Base-by-base conservation (phyloP, 306 rosid species). In the Castanopsis chinensis region DNA sequence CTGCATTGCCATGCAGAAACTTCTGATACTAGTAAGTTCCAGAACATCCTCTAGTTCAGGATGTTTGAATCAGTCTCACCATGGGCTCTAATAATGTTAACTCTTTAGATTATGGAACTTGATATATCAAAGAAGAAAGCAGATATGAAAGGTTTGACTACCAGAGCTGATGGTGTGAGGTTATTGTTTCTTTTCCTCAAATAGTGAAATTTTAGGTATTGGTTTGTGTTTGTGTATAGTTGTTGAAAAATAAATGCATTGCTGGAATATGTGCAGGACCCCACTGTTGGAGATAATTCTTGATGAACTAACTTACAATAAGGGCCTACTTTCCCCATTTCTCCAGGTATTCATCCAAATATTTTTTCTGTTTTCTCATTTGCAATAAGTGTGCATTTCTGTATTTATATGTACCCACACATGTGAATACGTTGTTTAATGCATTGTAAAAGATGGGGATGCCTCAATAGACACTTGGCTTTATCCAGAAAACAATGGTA, bases 111-210 rank as follows among this genome's bases (percentile, higher is more conserved):
- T 43, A 79, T 91, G 92, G 91, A 89, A 88, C 93, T 94, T 65
- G 99, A 94, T 87, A 56, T 61, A 75, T 88, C 90, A 32, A 94
- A 85, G 88, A 86, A 86, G 85, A 79, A 84, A 82, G 97, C 97
- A 30, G 95, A 89, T 41, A 78, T 54, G 78, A 84, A 83, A 79
- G 93, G 94, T 84, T 82, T 71, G 71, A 90, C 91, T 49, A 86
- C 89, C 63, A 90, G 99, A 83, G 89, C 88, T 35, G 99, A 94
- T 86, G 84, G 94, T 72, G 78, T 87, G 76, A 92, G 99, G 99
- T 91, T 78, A 49, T 19, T 76, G 30, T 76, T 84, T 78, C 35
- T 73, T 10, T 73, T 70, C 76, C 73, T 78, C 73, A 27, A 25
- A 8, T 19, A 68, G 19, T 78, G 63, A 23, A 53, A 55, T 58